phyloP scores from a whole-genome alignment of 345 rosid genomes.

The Triadica sebifera region DNA sequence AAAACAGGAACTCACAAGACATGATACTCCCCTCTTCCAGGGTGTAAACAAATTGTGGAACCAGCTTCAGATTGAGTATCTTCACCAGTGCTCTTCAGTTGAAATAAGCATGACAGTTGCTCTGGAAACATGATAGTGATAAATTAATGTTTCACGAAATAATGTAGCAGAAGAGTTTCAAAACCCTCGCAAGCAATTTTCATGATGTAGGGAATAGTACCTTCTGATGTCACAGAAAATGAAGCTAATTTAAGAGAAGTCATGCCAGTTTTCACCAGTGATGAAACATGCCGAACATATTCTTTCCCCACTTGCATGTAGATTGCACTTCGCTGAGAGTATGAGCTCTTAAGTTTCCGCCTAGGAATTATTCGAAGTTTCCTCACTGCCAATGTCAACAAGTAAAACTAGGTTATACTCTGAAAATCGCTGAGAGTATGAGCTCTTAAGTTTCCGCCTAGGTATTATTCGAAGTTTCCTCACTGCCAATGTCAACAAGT shows the following conservation, averaged over 20 bases:
- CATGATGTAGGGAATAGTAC: slow-evolving; percentile 36
- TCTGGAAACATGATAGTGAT: slow-evolving; percentile 41
- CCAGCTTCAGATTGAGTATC: slow-evolving; percentile 52
- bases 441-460: slow-evolving; percentile 65
- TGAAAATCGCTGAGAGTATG: slow-evolving; percentile 66
- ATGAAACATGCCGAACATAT: slow-evolving; percentile 71
- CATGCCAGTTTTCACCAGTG: slow-evolving; percentile 75
- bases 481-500: slow-evolving; percentile 47
- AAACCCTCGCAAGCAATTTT: not conserved
- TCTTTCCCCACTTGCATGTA: slow-evolving; percentile 75
- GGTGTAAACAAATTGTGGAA: slow-evolving; percentile 63
- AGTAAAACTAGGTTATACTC: slow-evolving; percentile 1
- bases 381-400: slow-evolving; percentile 54
- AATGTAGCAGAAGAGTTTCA: not conserved
- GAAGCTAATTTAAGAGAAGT: slow-evolving; percentile 71
- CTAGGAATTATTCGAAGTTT: slow-evolving; percentile 70
- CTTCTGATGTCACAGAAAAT: slow-evolving; percentile 63
- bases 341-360: slow-evolving; percentile 63
- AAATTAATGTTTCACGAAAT: not conserved
- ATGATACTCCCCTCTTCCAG: slow-evolving; percentile 90
- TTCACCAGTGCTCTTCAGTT: slow-evolving; percentile 71
- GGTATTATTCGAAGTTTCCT: slow-evolving; percentile 71
- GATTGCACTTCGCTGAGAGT: slow-evolving; percentile 68
- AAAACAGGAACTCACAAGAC: slow-evolving; percentile 59
- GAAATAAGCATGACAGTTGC: slow-evolving; percentile 68